Evolutionary conservation across 1,284 basidiomycete species (phyloP).

Genomic region (Puccinia coronata): DNA sequence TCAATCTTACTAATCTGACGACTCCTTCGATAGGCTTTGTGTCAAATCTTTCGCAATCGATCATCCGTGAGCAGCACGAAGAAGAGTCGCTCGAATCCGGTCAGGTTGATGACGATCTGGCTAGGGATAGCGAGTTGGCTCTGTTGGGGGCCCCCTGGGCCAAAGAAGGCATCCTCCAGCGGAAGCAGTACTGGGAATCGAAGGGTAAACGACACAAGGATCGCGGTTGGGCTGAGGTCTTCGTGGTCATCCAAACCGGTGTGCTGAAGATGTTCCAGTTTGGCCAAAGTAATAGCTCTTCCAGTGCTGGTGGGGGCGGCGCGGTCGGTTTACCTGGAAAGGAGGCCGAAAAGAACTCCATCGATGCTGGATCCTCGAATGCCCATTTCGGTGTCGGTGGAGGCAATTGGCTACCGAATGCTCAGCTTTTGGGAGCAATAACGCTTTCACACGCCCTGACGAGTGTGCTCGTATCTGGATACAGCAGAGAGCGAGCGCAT

Average conservation of each 20-base stretch:
- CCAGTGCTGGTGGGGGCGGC: slow-evolving; percentile 40
- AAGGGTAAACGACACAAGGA: slow-evolving; percentile 77
- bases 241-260: slow-evolving; percentile 91
- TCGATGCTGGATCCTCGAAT: slow-evolving; percentile 56
- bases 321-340: neutral
- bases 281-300: slow-evolving; percentile 45
- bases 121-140: slow-evolving; percentile 90
- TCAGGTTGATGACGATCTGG: slow-evolving; percentile 64
- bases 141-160: slow-evolving; percentile 95
- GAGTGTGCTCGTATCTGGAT: slow-evolving; percentile 85
- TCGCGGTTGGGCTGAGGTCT: slow-evolving; percentile 76
- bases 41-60: slow-evolving; percentile 89
- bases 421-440: slow-evolving; percentile 75
- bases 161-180: slow-evolving; percentile 90
- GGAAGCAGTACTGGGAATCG: slow-evolving; percentile 91
- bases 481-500: slow-evolving; percentile 81
- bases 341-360: slow-evolving; percentile 59
- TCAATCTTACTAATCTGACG: slow-evolving; percentile 43
- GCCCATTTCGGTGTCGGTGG: slow-evolving; percentile 74
- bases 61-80: slow-evolving; percentile 89
- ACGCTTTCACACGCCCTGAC: slow-evolving; percentile 83
- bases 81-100: slow-evolving; percentile 77
- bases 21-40: slow-evolving; percentile 79
- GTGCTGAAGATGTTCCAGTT: slow-evolving; percentile 83
- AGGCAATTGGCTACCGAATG: slow-evolving; percentile 96